phyloP scores from a whole-genome alignment of 495 filamentous ascomycete genomes.

The Penicillium mononematosum region DNA sequence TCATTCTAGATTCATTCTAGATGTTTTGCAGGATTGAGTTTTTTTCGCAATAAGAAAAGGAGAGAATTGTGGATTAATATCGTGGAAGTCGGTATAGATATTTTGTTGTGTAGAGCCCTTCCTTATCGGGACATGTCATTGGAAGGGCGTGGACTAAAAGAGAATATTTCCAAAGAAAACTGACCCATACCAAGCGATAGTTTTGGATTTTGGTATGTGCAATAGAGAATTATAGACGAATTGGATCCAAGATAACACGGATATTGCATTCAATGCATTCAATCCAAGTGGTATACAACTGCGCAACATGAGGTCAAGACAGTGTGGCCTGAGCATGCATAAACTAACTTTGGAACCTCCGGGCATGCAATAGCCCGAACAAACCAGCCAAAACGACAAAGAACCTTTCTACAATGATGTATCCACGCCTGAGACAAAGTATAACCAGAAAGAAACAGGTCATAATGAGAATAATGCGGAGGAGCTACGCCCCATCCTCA shows the following conservation, averaged over 20 bases:
- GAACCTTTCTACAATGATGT: constrained; percentile 5
- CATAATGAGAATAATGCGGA: background rate
- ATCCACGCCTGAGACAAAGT: background rate
- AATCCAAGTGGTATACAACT: constrained; percentile 5
- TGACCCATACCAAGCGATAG: background rate
- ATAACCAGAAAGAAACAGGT: constrained; percentile 1
- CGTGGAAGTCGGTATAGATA: background rate
- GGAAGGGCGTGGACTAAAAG: constrained; percentile 3
- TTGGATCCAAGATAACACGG: background rate
- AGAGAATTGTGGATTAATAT: background rate
- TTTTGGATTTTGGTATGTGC: background rate
- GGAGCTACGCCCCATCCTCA: constrained; percentile 32
- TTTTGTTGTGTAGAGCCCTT: background rate
- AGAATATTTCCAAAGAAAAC: background rate
- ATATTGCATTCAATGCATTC: no score
- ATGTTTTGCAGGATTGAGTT: background rate
- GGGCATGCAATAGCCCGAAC: background rate
- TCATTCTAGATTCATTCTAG: background rate
- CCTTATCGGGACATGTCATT: background rate
- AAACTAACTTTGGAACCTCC: background rate
- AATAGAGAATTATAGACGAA: background rate
- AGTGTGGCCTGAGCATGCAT: background rate
- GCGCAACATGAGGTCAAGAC: constrained; percentile 2
- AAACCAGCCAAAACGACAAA: background rate
- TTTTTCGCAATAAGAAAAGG: background rate